Evolutionary conservation across 768 basidiomycete genomes (phyloP).

Genomic region (Mycena sanguinolenta): DNA sequence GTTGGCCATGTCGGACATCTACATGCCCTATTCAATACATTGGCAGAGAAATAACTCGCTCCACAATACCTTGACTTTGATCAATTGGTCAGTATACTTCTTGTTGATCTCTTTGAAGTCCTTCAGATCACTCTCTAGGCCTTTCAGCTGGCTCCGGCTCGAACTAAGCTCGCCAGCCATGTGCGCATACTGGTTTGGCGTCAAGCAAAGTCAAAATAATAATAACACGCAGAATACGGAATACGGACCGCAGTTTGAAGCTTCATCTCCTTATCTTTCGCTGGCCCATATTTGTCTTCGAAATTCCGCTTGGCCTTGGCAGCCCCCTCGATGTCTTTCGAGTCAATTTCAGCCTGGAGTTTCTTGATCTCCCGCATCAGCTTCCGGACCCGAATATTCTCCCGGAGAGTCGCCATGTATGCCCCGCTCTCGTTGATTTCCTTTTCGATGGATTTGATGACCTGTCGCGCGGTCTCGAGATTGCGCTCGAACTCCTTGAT

Average conservation of each 20-base stretch:
- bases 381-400: slow-evolving; percentile 85
- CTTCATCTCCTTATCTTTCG: slow-evolving; percentile 79
- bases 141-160: slow-evolving; percentile 73
- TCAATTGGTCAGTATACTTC: slow-evolving; percentile 89
- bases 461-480: slow-evolving; percentile 55
- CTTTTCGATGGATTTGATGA: slow-evolving; percentile 74
- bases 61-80: slow-evolving; percentile 89
- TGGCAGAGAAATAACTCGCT: slow-evolving; percentile 4
- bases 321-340: slow-evolving; percentile 87
- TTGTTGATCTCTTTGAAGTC: slow-evolving; percentile 92
- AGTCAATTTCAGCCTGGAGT: slow-evolving; percentile 79
- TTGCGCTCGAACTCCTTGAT: slow-evolving; percentile 51
- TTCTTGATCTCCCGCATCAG: slow-evolving; percentile 74
- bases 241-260: slow-evolving; percentile 74
- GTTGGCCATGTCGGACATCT: slow-evolving; percentile 99
- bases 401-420: slow-evolving; percentile 76
- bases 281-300: slow-evolving; percentile 80
- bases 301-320: slow-evolving; percentile 88
- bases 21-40: slow-evolving; percentile 1
- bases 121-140: slow-evolving; percentile 76
- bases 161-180: slow-evolving; percentile 88
- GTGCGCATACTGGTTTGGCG: slow-evolving; percentile 85
- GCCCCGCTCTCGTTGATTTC: slow-evolving; percentile 85
- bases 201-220: slow-evolving; percentile 11
- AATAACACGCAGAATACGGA: slow-evolving; percentile 6